phyloP scores from a whole-genome alignment of 2,329 filamentous ascomycete species.

The Onygenales sp. region DNA sequence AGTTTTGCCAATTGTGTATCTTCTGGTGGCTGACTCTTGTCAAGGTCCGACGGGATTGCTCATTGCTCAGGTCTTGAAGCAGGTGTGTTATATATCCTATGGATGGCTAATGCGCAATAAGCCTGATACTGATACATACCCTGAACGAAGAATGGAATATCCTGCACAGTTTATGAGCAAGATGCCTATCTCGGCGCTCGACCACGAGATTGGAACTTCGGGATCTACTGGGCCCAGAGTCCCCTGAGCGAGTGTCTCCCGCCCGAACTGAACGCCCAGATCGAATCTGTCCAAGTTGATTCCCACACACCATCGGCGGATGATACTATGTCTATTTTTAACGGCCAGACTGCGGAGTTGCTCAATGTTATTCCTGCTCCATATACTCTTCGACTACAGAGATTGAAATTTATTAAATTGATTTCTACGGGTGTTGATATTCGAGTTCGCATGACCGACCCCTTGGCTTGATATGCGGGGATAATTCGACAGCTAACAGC shows the following conservation, averaged over 20 bases:
- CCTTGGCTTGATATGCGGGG: neutral
- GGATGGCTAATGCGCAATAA: neutral
- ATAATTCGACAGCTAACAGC: neutral
- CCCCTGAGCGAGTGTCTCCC: slow-evolving; percentile 21
- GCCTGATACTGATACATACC: no score
- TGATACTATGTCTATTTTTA: slow-evolving; percentile 17
- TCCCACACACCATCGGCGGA: slow-evolving; percentile 14
- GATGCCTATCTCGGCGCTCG: slow-evolving; percentile 17
- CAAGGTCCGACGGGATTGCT: slow-evolving; percentile 9
- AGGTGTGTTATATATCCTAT: slow-evolving; percentile 2
- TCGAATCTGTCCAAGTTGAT: slow-evolving; percentile 18
- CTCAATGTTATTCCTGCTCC: slow-evolving; percentile 18
- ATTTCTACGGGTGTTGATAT: slow-evolving; percentile 20
- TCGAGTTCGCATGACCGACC: slow-evolving; percentile 12
- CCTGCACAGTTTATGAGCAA: slow-evolving; percentile 22
- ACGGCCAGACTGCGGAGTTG: slow-evolving; percentile 17
- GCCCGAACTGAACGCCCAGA: slow-evolving; percentile 13
- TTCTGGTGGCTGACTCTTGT: neutral
- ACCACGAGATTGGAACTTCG: slow-evolving; percentile 24
- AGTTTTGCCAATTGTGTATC: neutral
- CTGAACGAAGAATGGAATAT: slow-evolving; percentile 12
- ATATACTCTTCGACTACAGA: slow-evolving; percentile 17
- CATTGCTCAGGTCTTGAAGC: slow-evolving; percentile 8
- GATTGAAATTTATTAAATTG: slow-evolving; percentile 20
- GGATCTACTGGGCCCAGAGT: slow-evolving; percentile 25